Conservation (phyloP, 2,329 filamentous ascomycete genomes). For the Cordyceps tenuipes region DNA sequence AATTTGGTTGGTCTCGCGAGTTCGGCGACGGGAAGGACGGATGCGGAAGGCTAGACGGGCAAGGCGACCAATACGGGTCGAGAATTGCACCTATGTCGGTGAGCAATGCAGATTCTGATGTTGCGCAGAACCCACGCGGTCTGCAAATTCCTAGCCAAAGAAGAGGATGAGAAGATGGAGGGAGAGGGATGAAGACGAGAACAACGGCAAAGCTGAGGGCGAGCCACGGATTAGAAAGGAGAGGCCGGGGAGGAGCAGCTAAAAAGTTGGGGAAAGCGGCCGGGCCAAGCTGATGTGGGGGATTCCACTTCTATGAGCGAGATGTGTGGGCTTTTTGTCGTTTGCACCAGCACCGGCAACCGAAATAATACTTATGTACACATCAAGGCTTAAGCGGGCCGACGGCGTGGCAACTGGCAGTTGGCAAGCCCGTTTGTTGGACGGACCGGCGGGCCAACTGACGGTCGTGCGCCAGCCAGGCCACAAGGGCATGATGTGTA, state of each 20-base stretch:
- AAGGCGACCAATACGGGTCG: not conserved
- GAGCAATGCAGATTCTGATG: too few species aligned
- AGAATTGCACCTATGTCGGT: not conserved
- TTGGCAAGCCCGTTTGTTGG: not conserved
- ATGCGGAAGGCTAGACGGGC: not conserved
- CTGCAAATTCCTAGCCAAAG: not conserved
- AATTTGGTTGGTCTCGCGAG: too few species aligned
- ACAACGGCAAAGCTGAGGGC: not conserved
- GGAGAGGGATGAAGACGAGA: not conserved
- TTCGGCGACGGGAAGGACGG: not conserved
- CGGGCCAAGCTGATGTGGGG: not conserved
- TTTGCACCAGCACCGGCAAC: not conserved
- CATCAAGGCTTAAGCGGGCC: not conserved
- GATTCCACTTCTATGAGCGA: not conserved
- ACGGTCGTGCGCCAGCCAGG: not conserved
- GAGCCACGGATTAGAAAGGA: not conserved
- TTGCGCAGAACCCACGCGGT: not conserved
- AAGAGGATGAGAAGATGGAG: not conserved
- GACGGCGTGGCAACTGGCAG: not conserved
- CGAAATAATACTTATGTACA: not conserved
- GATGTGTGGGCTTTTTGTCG: too few species aligned
- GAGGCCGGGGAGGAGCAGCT: not conserved
- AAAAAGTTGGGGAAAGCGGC: not conserved
- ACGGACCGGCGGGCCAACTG: slow-evolving; percentile 10
- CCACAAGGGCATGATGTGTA: too few species aligned